These are phyloP conservation scores for Agastache rugosa DNA, from an alignment of 257 asterid genomes.

Conservation along the genomic window DNA sequence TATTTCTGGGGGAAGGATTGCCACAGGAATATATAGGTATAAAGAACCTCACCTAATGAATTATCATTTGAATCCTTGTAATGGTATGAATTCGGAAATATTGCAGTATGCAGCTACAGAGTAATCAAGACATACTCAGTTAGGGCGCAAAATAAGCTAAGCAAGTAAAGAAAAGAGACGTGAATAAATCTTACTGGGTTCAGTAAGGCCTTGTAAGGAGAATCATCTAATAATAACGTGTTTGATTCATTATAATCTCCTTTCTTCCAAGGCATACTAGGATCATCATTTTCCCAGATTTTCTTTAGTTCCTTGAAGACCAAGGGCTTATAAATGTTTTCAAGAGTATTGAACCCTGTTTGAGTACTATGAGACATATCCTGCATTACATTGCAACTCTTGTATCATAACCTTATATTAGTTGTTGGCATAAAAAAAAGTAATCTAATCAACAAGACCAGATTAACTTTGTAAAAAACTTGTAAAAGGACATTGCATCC, in stretches of 20 bases:
- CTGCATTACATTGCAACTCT: slow-evolving; percentile 54
- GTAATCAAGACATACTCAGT: slow-evolving; percentile 27
- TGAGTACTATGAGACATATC: slow-evolving; percentile 69
- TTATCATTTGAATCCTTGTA: slow-evolving; percentile 55
- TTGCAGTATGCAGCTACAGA: slow-evolving; percentile 69
- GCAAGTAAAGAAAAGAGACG: slow-evolving; percentile 8
- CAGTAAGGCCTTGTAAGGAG: slow-evolving; percentile 96
- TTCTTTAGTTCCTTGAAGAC: slow-evolving; percentile 83
- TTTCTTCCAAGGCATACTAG: slow-evolving; percentile 67
- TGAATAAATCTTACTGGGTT: slow-evolving; percentile 70
- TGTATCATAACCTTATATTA: slow-evolving; percentile 18
- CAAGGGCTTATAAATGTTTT: slow-evolving; percentile 74
- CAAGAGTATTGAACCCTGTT: slow-evolving; percentile 72
- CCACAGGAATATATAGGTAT: background rate
- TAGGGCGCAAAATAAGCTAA: slow-evolving; percentile 23
- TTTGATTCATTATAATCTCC: slow-evolving; percentile 84
- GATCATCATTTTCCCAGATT: slow-evolving; percentile 72
- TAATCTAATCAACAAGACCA: slow-evolving; percentile 18
- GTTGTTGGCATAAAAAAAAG: slow-evolving; percentile 11
- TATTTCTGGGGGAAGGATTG: slow-evolving; percentile 21
- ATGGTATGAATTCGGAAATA: slow-evolving; percentile 66
- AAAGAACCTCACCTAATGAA: slow-evolving; percentile 64
- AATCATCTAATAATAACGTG: slow-evolving; percentile 87
- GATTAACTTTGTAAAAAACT: slow-evolving; percentile 3
- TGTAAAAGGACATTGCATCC: slow-evolving; percentile 11